Evolutionary conservation across 2,329 filamentous ascomycete species (phyloP).

Genomic region (Westerdykella ornata): DNA sequence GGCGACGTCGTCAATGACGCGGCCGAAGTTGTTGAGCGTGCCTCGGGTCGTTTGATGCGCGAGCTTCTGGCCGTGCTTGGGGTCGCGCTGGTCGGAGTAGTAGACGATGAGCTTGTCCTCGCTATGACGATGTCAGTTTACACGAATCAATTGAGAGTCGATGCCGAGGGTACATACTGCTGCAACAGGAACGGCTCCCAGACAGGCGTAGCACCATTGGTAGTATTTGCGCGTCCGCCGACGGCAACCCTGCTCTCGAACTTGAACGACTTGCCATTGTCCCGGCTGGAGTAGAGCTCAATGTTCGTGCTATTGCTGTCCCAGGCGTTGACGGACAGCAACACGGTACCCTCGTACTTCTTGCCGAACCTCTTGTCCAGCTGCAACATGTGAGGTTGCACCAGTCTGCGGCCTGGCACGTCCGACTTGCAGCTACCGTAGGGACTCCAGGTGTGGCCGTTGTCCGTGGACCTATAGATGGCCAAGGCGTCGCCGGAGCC

Average conservation of each 20-base stretch:
- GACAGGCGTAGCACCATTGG: conserved; percentile 16
- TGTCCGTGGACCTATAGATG: conserved; percentile 43
- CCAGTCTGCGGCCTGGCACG: conserved; percentile 57
- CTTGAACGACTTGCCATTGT: conserved; percentile 57
- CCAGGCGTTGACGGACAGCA: conserved; percentile 56
- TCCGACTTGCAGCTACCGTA: conserved; percentile 52
- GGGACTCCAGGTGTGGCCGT: conserved; percentile 49
- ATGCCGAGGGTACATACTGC: conserved; percentile 6
- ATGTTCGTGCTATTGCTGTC: conserved; percentile 59
- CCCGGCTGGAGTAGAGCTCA: conserved; percentile 60
- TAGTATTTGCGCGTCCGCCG: conserved; percentile 50
- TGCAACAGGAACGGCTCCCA: conserved; percentile 18
- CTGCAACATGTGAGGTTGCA: conserved; percentile 58
- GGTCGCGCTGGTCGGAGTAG: conserved; percentile 15
- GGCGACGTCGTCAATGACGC: conserved; percentile 11
- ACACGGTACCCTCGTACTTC: conserved; percentile 56
- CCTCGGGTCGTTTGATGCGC: conserved; percentile 12
- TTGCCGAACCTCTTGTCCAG: conserved; percentile 54
- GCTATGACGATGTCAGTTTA: conserved; percentile 3
- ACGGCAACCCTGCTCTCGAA: conserved; percentile 60
- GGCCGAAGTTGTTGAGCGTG: conserved; percentile 12
- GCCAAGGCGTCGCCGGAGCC: conserved; percentile 14
- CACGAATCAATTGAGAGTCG: neutral
- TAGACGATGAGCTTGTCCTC: conserved; percentile 12
- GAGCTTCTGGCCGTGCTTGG: conserved; percentile 14